A percentile compares a stretch with the other conserved stretches of the same genome.
These are phyloP conservation scores for Marchantia paleacea DNA, from an alignment of 225 moss, liverwort and hornwort species.

Conservation along the genomic window DNA sequence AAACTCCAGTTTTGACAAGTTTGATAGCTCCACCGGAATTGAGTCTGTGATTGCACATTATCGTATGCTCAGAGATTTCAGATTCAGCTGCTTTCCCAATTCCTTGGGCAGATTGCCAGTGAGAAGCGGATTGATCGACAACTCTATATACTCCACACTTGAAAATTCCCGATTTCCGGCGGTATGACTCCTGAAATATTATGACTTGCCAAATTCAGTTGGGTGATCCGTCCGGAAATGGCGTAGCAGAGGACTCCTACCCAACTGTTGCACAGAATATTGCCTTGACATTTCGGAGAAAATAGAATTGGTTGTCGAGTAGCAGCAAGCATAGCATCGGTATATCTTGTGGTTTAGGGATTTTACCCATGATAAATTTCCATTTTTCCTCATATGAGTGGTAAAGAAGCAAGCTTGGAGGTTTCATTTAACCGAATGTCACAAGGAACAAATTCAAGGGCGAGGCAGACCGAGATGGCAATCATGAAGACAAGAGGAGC, in stretches of 20 bases:
- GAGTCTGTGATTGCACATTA: slow-evolving; percentile 5
- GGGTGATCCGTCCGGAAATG: not conserved
- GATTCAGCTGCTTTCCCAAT: slow-evolving; percentile 10
- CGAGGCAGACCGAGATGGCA: no score
- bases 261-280: slow-evolving; percentile 27
- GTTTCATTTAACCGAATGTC: no score
- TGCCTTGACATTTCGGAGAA: no score
- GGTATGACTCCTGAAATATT: slow-evolving; percentile 31
- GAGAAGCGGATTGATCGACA: slow-evolving; percentile 13
- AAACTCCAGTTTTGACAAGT: slow-evolving; percentile 12
- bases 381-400: no score
- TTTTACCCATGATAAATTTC: no score
- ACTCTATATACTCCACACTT: slow-evolving; percentile 7
- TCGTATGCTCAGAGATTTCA: slow-evolving; percentile 8
- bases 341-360: no score
- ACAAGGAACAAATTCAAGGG: no score
- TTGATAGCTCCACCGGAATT: slow-evolving; percentile 21
- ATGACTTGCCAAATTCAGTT: not conserved
- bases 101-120: not conserved
- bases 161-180: slow-evolving; percentile 8
- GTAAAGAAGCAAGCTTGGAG: no score
- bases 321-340: no score
- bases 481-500: no score
- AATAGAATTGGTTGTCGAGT: no score
- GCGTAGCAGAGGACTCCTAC: slow-evolving; percentile 8